These are phyloP conservation scores for Cyberlindnera euphorbiae DNA, from an alignment of 805 yeast species.

Conservation along the genomic window DNA sequence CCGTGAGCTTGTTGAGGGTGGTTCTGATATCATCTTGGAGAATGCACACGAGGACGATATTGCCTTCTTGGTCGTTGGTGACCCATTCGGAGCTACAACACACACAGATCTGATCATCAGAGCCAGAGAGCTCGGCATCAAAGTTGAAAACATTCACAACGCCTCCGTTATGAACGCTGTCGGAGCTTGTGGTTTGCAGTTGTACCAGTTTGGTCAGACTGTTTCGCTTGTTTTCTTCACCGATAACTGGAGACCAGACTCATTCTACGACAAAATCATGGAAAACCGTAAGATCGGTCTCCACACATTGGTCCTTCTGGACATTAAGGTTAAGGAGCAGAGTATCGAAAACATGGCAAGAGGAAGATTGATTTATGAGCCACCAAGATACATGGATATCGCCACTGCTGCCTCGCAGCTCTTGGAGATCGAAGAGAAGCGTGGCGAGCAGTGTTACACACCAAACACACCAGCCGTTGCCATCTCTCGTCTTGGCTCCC, in stretches of 20 bases:
- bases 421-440: slow-evolving; percentile 77
- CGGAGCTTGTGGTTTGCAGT: slow-evolving; percentile 95
- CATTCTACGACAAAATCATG: slow-evolving; percentile 82
- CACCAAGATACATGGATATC: slow-evolving; percentile 94
- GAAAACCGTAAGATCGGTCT: slow-evolving; percentile 89
- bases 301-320: slow-evolving; percentile 83
- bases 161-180: slow-evolving; percentile 98
- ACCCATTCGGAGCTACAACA: slow-evolving; percentile 97
- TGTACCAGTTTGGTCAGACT: slow-evolving; percentile 94
- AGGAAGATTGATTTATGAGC: slow-evolving; percentile 88
- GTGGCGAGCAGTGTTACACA: slow-evolving; percentile 75
- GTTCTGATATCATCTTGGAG: slow-evolving; percentile 75
- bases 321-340: slow-evolving; percentile 95
- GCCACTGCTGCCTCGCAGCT: slow-evolving; percentile 85
- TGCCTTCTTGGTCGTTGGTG: slow-evolving; percentile 95
- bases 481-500: slow-evolving; percentile 86
- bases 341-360: slow-evolving; percentile 90
- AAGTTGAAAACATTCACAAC: slow-evolving; percentile 82
- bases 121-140: slow-evolving; percentile 79
- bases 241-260: slow-evolving; percentile 93
- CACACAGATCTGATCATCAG: slow-evolving; percentile 91
- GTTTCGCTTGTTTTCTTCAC: slow-evolving; percentile 96
- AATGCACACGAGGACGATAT: slow-evolving; percentile 78
- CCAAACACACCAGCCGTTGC: slow-evolving; percentile 91
- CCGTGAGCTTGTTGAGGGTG: slow-evolving; percentile 88